Evolutionary conservation across 1,139 yeast species (phyloP).

Genomic region (Nadsonia starkeyi-henricii): DNA sequence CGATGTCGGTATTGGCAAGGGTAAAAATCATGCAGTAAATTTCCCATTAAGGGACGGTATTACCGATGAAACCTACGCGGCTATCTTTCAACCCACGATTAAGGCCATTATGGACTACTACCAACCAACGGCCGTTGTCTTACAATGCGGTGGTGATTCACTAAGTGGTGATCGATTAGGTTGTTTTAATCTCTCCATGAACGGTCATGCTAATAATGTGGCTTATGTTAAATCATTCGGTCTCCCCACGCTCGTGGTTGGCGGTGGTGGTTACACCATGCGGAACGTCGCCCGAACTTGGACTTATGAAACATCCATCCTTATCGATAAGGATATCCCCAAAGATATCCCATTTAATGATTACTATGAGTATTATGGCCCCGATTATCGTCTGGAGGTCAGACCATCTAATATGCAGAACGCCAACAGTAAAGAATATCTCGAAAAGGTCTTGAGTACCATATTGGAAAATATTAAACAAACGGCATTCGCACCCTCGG

Average conservation of each 20-base stretch:
- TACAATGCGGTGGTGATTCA: constrained; percentile 82
- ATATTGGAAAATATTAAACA: constrained; percentile 68
- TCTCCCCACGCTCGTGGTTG: constrained; percentile 79
- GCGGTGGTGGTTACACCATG: constrained; percentile 98
- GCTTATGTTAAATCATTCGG: constrained; percentile 78
- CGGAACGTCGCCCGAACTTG: constrained; percentile 92
- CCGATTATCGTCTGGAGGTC: constrained; percentile 73
- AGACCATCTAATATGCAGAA: constrained; percentile 94
- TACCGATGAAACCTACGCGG: constrained; percentile 76
- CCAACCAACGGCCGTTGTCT: constrained; percentile 83
- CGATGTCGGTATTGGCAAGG: constrained; percentile 81
- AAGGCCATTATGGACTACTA: constrained; percentile 79
- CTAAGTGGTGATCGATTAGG: constrained; percentile 85
- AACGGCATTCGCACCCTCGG: constrained; percentile 91
- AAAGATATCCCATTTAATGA: constrained; percentile 88
- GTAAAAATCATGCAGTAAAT: constrained; percentile 74
- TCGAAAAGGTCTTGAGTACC: constrained; percentile 70
- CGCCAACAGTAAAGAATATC: constrained; percentile 86
- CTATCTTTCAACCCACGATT: constrained; percentile 78
- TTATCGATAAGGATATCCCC: constrained; percentile 67
- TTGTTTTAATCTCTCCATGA: constrained; percentile 81
- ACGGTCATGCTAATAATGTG: constrained; percentile 93
- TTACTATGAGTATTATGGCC: constrained; percentile 93
- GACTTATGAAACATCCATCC: constrained; percentile 86
- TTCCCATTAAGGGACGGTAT: constrained; percentile 89